These are phyloP conservation scores for Sugiyamaella pinicola DNA, from an alignment of 1,139 yeast species.

Conservation along the genomic window DNA sequence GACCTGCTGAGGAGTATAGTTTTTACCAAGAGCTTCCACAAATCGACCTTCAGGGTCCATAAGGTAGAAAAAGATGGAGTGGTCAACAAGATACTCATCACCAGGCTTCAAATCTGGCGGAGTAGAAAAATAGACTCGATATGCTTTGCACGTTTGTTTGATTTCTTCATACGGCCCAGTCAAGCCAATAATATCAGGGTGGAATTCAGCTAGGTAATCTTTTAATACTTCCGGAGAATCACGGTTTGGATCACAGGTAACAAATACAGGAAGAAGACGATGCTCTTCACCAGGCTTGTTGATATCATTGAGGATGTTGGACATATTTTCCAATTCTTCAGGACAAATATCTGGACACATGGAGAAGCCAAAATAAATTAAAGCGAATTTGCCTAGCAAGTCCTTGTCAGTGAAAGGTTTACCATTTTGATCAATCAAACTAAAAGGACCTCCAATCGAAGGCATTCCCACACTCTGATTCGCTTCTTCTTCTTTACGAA, in stretches of 20 bases:
- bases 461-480: conserved; percentile 92
- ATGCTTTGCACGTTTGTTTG: conserved; percentile 80
- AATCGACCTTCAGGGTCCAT: conserved; percentile 97
- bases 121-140: conserved; percentile 92
- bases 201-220: conserved; percentile 82
- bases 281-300: conserved; percentile 54
- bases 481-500: conserved; percentile 75
- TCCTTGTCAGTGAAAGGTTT: conserved; percentile 73
- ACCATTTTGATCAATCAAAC: conserved; percentile 69
- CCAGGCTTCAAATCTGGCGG: conserved; percentile 94
- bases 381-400: conserved; percentile 72
- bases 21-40: conserved; percentile 91
- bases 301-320: conserved; percentile 65
- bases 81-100: conserved; percentile 94
- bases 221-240: conserved; percentile 83
- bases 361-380: conserved; percentile 91
- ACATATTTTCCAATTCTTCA: conserved; percentile 90
- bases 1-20: conserved; percentile 77
- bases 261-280: conserved; percentile 74
- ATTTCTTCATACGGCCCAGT: conserved; percentile 89
- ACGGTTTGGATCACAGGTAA: conserved; percentile 95
- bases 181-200: conserved; percentile 81
- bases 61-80: conserved; percentile 90
- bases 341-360: conserved; percentile 99
- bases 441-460: conserved; percentile 87